Conservation (phyloP, 805 yeast species). For the Pichia paraexigua region DNA sequence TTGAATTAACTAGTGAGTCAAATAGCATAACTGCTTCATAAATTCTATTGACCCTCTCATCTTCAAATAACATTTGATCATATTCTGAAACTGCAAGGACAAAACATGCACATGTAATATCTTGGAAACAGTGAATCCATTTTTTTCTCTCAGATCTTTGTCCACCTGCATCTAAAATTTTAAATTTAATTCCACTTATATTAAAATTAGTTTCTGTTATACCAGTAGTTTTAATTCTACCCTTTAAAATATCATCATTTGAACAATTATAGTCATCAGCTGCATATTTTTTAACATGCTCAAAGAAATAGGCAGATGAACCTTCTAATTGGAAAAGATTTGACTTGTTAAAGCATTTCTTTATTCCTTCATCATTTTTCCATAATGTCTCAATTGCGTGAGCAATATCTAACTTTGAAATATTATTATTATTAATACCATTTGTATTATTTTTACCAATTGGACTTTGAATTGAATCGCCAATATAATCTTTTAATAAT, state of each 20-base stretch:
- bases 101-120: conserved; percentile 78
- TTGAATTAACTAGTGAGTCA: conserved; percentile 73
- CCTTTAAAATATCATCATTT: conserved; percentile 79
- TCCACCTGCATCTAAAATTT: conserved; percentile 93
- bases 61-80: conserved; percentile 88
- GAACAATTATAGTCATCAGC: conserved; percentile 58
- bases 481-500: conserved; percentile 14
- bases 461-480: conserved; percentile 9
- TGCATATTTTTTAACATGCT: conserved; percentile 58
- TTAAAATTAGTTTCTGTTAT: conserved; percentile 79
- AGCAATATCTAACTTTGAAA: conserved; percentile 50
- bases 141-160: conserved; percentile 85
- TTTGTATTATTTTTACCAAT: background rate
- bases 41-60: conserved; percentile 81
- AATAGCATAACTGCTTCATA: conserved; percentile 82
- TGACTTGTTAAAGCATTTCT: conserved; percentile 46
- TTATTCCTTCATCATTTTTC: conserved; percentile 62
- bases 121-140: conserved; percentile 94
- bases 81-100: conserved; percentile 88
- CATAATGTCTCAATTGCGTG: conserved; percentile 63
- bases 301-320: conserved; percentile 75
- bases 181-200: conserved; percentile 56
- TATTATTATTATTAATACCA: background rate
- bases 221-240: conserved; percentile 93
- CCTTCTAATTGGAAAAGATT: conserved; percentile 83